Base-by-base conservation (phyloP, 148 eudicot species). In the Mesembryanthemum crystallinum region DNA sequence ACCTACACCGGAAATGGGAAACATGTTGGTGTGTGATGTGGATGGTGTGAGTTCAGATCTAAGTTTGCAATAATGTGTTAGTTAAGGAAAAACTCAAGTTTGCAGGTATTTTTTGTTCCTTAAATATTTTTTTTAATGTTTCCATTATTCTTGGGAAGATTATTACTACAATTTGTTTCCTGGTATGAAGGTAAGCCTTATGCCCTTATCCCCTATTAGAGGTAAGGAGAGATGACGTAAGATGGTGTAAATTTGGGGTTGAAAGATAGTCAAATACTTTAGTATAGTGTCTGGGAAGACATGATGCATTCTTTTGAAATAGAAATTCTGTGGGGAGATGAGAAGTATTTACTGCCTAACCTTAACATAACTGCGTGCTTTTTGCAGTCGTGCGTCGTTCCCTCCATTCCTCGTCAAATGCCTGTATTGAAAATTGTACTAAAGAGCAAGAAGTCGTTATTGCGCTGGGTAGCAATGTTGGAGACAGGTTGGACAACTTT, bases 391-490 rank as follows among this genome's bases (percentile, higher is more conserved):
- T 82, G 47, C 67, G 73, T 49, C 24, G 67, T 73, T 82, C 84
- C 52, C 74, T 85, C 67, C 93, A 87, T 77, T 88, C 84, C 12
- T 82, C 80, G 25, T 76, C 86, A n/a, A 86, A 86, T 68, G 47
- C 81, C 37, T 54, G 82, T 8, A 69, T 89, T 39, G 93, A 94
- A 79, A 91, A 87, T 76, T 79, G 80, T 76, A 80, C 88, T 6
- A 85, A 81, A 60, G 97, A 92, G 78, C 91, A 88, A 35, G 98
- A 92, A 82, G 97, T 94, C 17, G 83, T 88, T 55, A 89, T 94
- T 68, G 98, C 97, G 52, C 75, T 94, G 27, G 98, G 98, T 69
- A 94, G 98, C 88, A 92, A 94, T 86, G 87, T 94, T 28, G 98
- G 98, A 21, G 78, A 90, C 58, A 87, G 92, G 65, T 75, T 92